Percentiles rank a stretch among this genome's conserved stretches.
These are phyloP conservation scores for Amaranthus hypochondriacus DNA, from an alignment of 148 eudicot genomes.

Conservation along the genomic window DNA sequence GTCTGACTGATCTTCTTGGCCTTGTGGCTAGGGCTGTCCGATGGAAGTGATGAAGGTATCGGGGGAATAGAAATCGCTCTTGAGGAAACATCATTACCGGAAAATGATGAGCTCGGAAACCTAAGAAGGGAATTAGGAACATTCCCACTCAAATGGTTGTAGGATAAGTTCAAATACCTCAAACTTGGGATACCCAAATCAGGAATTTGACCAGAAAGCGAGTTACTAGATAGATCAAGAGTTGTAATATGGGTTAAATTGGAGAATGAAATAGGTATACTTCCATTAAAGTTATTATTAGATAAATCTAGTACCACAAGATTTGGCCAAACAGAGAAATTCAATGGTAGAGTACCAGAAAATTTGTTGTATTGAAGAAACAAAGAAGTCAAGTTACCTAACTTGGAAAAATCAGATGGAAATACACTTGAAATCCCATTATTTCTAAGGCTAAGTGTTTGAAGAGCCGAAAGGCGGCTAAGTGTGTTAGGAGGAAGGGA, in stretches of 20 bases:
- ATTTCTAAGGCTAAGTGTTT: slow-evolving; percentile 51
- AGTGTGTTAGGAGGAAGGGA: slow-evolving; percentile 46
- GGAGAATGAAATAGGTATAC: slow-evolving; percentile 47
- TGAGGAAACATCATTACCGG: slow-evolving; percentile 46
- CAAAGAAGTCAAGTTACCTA: slow-evolving; percentile 42
- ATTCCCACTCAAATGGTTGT: slow-evolving; percentile 59
- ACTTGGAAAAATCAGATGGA: slow-evolving; percentile 52
- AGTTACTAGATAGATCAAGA: slow-evolving; percentile 58
- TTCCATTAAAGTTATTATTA: slow-evolving; percentile 56
- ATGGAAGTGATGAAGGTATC: slow-evolving; percentile 30
- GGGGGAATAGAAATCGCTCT: slow-evolving; percentile 24
- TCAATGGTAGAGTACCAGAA: slow-evolving; percentile 46
- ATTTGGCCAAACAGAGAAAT: slow-evolving; percentile 52
- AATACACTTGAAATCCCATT: slow-evolving; percentile 50
- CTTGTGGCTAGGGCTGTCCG: slow-evolving; percentile 28
- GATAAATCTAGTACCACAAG: slow-evolving; percentile 50
- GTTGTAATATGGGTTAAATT: slow-evolving; percentile 45
- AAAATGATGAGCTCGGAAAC: slow-evolving; percentile 51
- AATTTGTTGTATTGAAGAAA: slow-evolving; percentile 54
- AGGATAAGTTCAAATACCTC: slow-evolving; percentile 46
- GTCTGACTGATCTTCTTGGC: slow-evolving; percentile 38
- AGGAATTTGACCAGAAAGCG: slow-evolving; percentile 58
- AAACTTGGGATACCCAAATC: slow-evolving; percentile 38
- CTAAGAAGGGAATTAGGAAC: slow-evolving; percentile 50
- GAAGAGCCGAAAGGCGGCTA: slow-evolving; percentile 41